Base-by-base conservation (phyloP, 257 asterid species). In the Rauvolfia tetraphylla region DNA sequence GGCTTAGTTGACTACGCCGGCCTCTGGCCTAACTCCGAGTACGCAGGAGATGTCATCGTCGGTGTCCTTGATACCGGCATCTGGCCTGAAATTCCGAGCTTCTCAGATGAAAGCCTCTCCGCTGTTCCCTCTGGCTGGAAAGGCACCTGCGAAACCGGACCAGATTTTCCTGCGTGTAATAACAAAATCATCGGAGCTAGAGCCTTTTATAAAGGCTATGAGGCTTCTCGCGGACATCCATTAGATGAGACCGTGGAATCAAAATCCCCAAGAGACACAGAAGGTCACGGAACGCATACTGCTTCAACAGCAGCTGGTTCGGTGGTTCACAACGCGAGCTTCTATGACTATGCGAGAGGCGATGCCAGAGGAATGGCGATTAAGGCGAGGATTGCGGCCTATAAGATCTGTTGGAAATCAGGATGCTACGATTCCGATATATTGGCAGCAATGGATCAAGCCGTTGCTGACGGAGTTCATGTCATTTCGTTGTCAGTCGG, bases 221-320 rank as follows among this genome's bases (percentile, higher is more conserved):
- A 88, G 63, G 86, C 91, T 72, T 49, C 86, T 39, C 72, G 76
- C 1, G 87, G 85, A 31, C 72, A 51, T 14, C 42, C 83, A 7
- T 66, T 83, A 79, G 91, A 84, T 74, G 88, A 86, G 76, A 83
- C 87, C 63, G 77, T 71, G 12, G 91, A 79, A 39, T 80, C 89
- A 17, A 79, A 68, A 39, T 91, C 98, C 31, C 96, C 99, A 8
- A 87, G 97, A 65, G 99, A 95, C 63, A 86, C 97, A 14, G 99
- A 95, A 78, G 99, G 99, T 54, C 99, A 95, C 58, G 99, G 99
- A n/a, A 86, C 98, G 2, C 99, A 95, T 75, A 95, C 98, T 0
- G 79, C 99, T 0, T 95, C 98, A 14, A 92, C 97, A 2, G 97
- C 99, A 23, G 99, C 96, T 22, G 99, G 99, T 78, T 86, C 96